These are phyloP conservation scores for Kodamaea arcana DNA, from an alignment of 1,139 yeast species.

Conservation along the genomic window DNA sequence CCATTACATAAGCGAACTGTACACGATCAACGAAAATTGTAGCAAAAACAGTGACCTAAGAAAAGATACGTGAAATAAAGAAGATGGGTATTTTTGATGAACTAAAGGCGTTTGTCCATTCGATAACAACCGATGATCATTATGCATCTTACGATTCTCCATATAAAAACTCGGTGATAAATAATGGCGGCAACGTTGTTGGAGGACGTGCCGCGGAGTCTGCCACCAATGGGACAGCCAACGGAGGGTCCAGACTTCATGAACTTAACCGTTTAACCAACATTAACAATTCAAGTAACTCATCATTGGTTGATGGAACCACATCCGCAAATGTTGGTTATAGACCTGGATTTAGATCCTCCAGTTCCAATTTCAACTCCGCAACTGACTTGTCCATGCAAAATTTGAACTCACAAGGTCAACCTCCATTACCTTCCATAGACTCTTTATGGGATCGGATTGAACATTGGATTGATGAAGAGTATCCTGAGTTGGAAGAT, in stretches of 20 bases:
- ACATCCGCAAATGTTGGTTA: slow-evolving; percentile 26
- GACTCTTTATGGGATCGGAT: slow-evolving; percentile 71
- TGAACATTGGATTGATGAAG: slow-evolving; percentile 69
- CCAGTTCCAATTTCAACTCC: slow-evolving; percentile 23
- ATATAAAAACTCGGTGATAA: slow-evolving; percentile 27
- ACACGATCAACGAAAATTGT: neutral
- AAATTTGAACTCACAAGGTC: slow-evolving; percentile 45
- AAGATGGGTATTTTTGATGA: slow-evolving; percentile 43
- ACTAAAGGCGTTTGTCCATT: slow-evolving; percentile 51
- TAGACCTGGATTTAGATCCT: slow-evolving; percentile 35
- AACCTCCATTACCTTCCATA: slow-evolving; percentile 70
- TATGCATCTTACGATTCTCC: slow-evolving; percentile 58
- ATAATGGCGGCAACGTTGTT: slow-evolving; percentile 15
- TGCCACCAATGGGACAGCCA: slow-evolving; percentile 7
- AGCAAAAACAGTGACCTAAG: neutral
- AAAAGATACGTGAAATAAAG: neutral
- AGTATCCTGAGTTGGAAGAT: slow-evolving; percentile 77
- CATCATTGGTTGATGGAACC: slow-evolving; percentile 24
- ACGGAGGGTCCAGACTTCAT: slow-evolving; percentile 22
- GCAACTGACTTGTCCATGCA: slow-evolving; percentile 38
- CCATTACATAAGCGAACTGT: neutral
- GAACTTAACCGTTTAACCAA: slow-evolving; percentile 41
- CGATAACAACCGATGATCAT: slow-evolving; percentile 61
- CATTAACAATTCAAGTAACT: slow-evolving; percentile 39
- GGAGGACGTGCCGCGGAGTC: slow-evolving; percentile 19